A percentile compares a stretch with the other conserved stretches of the same genome.
These are phyloP conservation scores for Phascolomyces articulosus DNA, from an alignment of 371 early-diverging fungal species.

Conservation along the genomic window DNA sequence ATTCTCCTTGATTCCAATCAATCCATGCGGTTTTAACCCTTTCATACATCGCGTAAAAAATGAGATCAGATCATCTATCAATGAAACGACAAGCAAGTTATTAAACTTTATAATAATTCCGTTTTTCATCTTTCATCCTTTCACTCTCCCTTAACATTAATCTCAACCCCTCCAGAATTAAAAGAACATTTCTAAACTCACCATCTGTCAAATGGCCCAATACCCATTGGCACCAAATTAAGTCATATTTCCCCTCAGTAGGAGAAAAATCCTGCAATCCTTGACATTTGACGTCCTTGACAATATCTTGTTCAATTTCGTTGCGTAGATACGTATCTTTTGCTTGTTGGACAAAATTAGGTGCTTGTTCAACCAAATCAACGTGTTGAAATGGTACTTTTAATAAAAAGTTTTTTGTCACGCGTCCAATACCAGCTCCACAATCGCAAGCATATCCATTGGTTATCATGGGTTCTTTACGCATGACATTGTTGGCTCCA, in stretches of 20 bases:
- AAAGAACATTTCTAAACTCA: slow-evolving; percentile 10
- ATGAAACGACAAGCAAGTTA: not conserved
- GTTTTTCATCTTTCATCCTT: not conserved
- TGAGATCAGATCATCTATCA: slow-evolving; percentile 75
- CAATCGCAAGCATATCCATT: slow-evolving; percentile 72
- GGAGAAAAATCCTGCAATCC: slow-evolving; percentile 89
- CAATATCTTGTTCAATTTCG: slow-evolving; percentile 55
- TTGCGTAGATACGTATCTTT: slow-evolving; percentile 54
- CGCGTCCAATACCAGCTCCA: slow-evolving; percentile 95
- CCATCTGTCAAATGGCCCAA: slow-evolving; percentile 82
- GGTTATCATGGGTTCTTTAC: slow-evolving; percentile 30
- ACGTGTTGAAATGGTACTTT: slow-evolving; percentile 75
- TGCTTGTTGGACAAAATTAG: slow-evolving; percentile 78
- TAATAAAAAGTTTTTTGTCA: slow-evolving; percentile 83
- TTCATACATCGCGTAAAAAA: slow-evolving; percentile 81
- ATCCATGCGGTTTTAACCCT: slow-evolving; percentile 76
- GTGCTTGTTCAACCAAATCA: slow-evolving; percentile 89
- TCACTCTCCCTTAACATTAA: no score
- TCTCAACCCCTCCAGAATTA: no score
- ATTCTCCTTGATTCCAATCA: slow-evolving; percentile 94
- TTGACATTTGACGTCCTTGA: slow-evolving; percentile 64
- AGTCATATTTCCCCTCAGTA: slow-evolving; percentile 74
- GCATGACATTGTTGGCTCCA: slow-evolving; percentile 28
- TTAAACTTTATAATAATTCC: not conserved
- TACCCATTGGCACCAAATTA: slow-evolving; percentile 98